Percentiles rank a stretch among this genome's conserved stretches.
These are phyloP conservation scores for Amylocystis lapponica DNA, from an alignment of 768 basidiomycete species.

Conservation along the genomic window DNA sequence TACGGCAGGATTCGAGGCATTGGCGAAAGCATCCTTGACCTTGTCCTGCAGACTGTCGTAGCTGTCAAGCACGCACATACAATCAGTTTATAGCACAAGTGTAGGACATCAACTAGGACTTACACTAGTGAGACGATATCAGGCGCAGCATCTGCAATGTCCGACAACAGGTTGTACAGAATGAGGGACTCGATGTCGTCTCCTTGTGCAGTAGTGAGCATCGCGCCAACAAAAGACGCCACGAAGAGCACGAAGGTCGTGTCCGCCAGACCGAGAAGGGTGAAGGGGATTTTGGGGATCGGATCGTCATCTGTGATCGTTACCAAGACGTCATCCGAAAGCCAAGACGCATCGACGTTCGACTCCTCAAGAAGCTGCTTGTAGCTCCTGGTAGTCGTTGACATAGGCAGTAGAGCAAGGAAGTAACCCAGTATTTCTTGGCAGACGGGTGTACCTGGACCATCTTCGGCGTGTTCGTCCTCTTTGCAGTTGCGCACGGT, in stretches of 20 bases:
- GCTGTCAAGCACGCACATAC: slow-evolving; percentile 29
- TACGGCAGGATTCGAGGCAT: slow-evolving; percentile 64
- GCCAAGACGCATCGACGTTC: slow-evolving; percentile 43
- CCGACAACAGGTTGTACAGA: slow-evolving; percentile 69
- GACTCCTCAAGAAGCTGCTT: slow-evolving; percentile 59
- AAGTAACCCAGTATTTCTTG: slow-evolving; percentile 72
- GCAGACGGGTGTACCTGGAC: slow-evolving; percentile 39
- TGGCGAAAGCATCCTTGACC: slow-evolving; percentile 66
- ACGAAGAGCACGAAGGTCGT: slow-evolving; percentile 62
- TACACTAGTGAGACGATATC: slow-evolving; percentile 71
- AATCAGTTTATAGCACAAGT: slow-evolving; percentile 6
- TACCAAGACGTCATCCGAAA: slow-evolving; percentile 40
- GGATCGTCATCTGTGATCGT: slow-evolving; percentile 28
- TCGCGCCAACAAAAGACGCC: slow-evolving; percentile 69
- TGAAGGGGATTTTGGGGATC: slow-evolving; percentile 49
- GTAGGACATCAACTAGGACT: slow-evolving; percentile 26
- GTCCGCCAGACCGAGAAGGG: slow-evolving; percentile 58
- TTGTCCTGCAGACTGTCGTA: slow-evolving; percentile 74
- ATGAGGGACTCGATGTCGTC: slow-evolving; percentile 82
- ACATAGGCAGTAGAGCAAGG: slow-evolving; percentile 68
- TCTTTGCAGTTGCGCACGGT: slow-evolving; percentile 36
- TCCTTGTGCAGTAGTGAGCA: slow-evolving; percentile 69
- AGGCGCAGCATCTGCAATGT: slow-evolving; percentile 61
- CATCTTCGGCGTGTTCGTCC: slow-evolving; percentile 28
- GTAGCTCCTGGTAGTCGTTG: slow-evolving; percentile 51